Conservation (phyloP, 768 basidiomycete species). For the Collybiopsis confluens region DNA sequence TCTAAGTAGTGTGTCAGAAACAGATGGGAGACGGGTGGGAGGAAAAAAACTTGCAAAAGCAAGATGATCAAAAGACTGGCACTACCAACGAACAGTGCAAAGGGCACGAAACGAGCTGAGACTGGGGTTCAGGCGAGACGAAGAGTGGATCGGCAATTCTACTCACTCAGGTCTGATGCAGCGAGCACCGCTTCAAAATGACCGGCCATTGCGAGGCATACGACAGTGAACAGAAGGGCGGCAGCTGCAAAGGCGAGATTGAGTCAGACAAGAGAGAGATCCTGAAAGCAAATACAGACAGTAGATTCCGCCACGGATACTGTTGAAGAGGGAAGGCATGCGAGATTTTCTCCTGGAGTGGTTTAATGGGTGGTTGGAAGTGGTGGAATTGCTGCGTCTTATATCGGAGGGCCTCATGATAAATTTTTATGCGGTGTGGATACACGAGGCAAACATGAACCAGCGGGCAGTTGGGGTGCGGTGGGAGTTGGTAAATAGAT, state of each 20-base stretch:
- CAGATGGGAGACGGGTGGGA: background rate
- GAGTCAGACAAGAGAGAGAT: constrained; percentile 8
- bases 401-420: constrained; percentile 37
- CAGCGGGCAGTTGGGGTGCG: background rate
- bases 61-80: constrained; percentile 66
- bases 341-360: constrained; percentile 28
- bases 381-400: constrained; percentile 6
- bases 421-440: constrained; percentile 29
- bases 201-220: constrained; percentile 75
- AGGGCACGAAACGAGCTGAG: constrained; percentile 81
- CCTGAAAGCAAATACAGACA: constrained; percentile 33
- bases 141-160: background rate
- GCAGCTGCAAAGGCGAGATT: constrained; percentile 36
- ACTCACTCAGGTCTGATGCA: constrained; percentile 77
- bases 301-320: constrained; percentile 64
- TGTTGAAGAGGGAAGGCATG: constrained; percentile 74
- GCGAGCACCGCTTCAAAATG: constrained; percentile 71
- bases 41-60: constrained; percentile 48
- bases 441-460: constrained; percentile 47
- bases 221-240: constrained; percentile 69
- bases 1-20: constrained; percentile 28
- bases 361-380: constrained; percentile 8
- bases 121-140: background rate
- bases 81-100: constrained; percentile 76
- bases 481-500: no score